Conservation (phyloP, 2,329 filamentous ascomycete species). For the Trichophyton benhamiae region DNA sequence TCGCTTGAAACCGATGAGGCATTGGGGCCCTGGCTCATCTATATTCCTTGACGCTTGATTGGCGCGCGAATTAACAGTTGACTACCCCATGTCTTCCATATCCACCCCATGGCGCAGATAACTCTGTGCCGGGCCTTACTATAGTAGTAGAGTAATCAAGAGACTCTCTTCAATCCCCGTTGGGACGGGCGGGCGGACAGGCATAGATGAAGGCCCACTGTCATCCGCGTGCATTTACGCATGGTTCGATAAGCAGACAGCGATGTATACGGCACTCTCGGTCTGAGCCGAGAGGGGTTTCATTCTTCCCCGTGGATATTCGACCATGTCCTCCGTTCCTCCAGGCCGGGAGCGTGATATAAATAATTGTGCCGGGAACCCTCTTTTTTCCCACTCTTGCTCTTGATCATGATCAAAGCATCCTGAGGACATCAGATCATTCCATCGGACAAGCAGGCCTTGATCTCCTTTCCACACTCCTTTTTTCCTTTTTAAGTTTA, state of each 20-base stretch:
- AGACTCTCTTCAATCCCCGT: neutral
- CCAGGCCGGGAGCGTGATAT: neutral
- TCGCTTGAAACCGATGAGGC: neutral
- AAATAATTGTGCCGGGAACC: neutral
- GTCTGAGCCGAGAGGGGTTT: neutral
- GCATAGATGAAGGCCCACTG: neutral
- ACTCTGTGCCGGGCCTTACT: neutral
- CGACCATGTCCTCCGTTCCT: neutral
- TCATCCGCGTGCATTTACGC: conserved; percentile 1
- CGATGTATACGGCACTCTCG: neutral
- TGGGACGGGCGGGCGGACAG: neutral
- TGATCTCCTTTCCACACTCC: neutral
- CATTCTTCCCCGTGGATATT: neutral
- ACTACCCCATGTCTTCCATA: neutral
- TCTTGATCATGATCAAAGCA: neutral
- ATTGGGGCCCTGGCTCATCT: neutral
- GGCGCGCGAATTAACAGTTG: neutral
- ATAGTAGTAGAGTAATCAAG: neutral
- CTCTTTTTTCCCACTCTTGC: neutral
- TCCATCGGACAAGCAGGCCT: neutral
- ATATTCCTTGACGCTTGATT: neutral
- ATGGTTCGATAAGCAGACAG: neutral
- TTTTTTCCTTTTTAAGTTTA: neutral
- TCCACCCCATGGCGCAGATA: neutral
- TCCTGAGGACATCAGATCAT: neutral